phyloP scores from a whole-genome alignment of 805 yeast species.

The Hanseniaspora occidentalis region DNA sequence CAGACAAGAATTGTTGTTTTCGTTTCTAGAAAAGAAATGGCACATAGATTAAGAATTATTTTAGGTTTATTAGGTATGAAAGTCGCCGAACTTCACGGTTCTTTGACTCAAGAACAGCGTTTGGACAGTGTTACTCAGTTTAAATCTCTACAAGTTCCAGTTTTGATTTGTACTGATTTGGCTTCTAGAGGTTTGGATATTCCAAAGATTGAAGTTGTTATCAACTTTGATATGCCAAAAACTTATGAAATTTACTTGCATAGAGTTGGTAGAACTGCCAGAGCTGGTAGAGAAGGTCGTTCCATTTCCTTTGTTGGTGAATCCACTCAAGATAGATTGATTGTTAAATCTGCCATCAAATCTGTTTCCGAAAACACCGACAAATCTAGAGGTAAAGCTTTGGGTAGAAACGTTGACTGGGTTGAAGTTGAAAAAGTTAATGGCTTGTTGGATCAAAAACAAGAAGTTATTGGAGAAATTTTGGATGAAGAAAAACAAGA shows the following conservation, averaged over 20 bases:
- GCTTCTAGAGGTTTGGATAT: slow-evolving; percentile 99
- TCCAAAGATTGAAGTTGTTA: slow-evolving; percentile 90
- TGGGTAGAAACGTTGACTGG: slow-evolving; percentile 94
- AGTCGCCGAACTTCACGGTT: slow-evolving; percentile 74
- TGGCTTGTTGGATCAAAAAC: slow-evolving; percentile 46
- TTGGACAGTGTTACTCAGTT: slow-evolving; percentile 70
- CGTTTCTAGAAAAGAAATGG: slow-evolving; percentile 82
- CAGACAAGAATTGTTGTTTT: slow-evolving; percentile 76
- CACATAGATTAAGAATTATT: slow-evolving; percentile 71
- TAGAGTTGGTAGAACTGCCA: slow-evolving; percentile 98
- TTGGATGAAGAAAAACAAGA: slow-evolving; percentile 79
- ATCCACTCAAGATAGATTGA: slow-evolving; percentile 67
- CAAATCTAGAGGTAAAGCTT: slow-evolving; percentile 41
- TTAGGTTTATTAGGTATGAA: slow-evolving; percentile 64
- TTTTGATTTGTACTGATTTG: slow-evolving; percentile 89
- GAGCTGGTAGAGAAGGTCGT: slow-evolving; percentile 95
- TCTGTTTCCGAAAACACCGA: slow-evolving; percentile 36
- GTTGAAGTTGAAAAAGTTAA: slow-evolving; percentile 58
- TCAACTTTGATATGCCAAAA: slow-evolving; percentile 94
- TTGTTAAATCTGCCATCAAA: slow-evolving; percentile 84
- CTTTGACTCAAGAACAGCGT: slow-evolving; percentile 87
- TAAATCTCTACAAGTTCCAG: slow-evolving; percentile 71
- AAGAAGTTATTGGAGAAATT: slow-evolving; percentile 57
- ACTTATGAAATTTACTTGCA: slow-evolving; percentile 84
- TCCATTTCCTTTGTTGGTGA: slow-evolving; percentile 94